Conservation (phyloP, 75 land plant species). For the Cryptomeria japonica region DNA sequence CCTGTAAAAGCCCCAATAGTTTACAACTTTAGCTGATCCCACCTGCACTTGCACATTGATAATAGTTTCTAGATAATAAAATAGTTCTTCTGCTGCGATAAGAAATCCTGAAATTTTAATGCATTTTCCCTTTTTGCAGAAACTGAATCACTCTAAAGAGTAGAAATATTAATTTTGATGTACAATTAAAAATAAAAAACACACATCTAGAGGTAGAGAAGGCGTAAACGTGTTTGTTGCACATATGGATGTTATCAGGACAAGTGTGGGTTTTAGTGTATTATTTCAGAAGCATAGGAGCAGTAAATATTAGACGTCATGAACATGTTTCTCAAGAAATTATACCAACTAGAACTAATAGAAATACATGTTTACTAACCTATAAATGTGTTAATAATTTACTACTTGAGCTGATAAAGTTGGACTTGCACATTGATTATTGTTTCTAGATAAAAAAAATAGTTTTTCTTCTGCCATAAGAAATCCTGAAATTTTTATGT, state of each 20-base stretch:
- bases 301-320: neutral
- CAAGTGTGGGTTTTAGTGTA: neutral
- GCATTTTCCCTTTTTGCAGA: neutral
- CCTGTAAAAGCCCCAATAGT: too few species aligned
- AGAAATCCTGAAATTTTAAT: neutral
- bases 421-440: neutral
- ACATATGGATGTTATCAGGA: neutral
- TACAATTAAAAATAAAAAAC: neutral
- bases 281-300: neutral
- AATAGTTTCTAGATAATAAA: neutral
- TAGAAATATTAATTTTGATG: neutral
- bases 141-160: neutral
- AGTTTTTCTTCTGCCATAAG: neutral
- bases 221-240: neutral
- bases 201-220: neutral
- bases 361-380: neutral
- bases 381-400: too few species aligned
- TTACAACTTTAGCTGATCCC: too few species aligned
- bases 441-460: too few species aligned
- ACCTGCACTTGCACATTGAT: neutral
- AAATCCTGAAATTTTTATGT: too few species aligned
- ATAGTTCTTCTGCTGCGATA: neutral
- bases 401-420: too few species aligned
- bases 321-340: neutral
- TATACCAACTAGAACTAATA: neutral